A percentile compares a stretch with the other conserved stretches of the same genome.
Conservation (phyloP, 805 yeast species). For the Ogataea pignaliae region DNA sequence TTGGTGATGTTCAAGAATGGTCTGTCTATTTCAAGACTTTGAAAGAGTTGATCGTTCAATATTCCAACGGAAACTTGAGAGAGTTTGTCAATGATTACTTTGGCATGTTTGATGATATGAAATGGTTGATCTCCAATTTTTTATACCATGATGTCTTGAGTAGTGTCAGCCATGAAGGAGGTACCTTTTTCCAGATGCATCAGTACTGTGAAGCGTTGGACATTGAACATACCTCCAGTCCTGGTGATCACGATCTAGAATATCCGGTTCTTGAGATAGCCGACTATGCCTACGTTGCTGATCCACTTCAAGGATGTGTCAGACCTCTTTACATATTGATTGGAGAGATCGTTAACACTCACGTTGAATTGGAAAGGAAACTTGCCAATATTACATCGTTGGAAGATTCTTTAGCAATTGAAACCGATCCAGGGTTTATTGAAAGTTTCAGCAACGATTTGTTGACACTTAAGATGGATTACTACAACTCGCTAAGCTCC, state of each 20-base stretch:
- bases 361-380: constrained; percentile 6
- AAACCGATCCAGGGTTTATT: background rate
- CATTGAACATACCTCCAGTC: constrained; percentile 1
- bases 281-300: constrained; percentile 19
- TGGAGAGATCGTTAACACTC: constrained; percentile 33
- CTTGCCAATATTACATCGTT: constrained; percentile 1
- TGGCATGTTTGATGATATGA: constrained; percentile 28
- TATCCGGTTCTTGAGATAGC: constrained; percentile 1
- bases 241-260: background rate
- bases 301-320: constrained; percentile 39
- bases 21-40: constrained; percentile 11
- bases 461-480: constrained; percentile 3
- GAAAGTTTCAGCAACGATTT: background rate
- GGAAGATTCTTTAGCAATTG: no score
- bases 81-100: constrained; percentile 12
- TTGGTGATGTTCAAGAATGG: constrained; percentile 22
- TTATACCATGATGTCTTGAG: constrained; percentile 37
- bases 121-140: constrained; percentile 32
- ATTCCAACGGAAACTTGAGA: constrained; percentile 26
- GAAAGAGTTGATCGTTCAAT: constrained; percentile 18
- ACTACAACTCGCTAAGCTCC: constrained; percentile 3
- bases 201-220: constrained; percentile 27
- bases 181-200: constrained; percentile 30
- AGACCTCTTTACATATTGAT: constrained; percentile 32
- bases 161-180: constrained; percentile 29